Base-by-base conservation (phyloP, 2,329 filamentous ascomycete species). In the Thelonectria blattea region DNA sequence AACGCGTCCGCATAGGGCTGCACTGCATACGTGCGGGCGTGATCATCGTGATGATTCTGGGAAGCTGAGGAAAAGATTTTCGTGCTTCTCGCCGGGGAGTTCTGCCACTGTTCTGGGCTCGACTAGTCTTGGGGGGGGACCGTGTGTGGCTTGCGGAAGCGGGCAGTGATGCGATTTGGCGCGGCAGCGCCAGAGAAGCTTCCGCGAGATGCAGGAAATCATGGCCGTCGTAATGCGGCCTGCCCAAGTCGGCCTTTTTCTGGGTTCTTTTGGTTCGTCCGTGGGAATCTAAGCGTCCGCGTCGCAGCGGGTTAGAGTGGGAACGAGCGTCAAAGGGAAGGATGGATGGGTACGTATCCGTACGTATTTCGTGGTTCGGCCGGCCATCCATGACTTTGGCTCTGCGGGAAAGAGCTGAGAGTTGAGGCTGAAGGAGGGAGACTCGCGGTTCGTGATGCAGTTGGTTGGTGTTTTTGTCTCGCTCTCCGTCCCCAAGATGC, bases 181-280 rank as follows among this genome's bases (percentile, higher is more conserved):
- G 56, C 53, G 53, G 45, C 45, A 32, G 55, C 24, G 32, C 43
- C 49, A 46, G 32, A 46, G 27, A 39, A 50, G 18, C 50, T 46
- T 22, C 12, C 10, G 46, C 42, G 37, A 54, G 24, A 22, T 32
- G 34, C 24, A 22, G 41, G 27, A 30, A 18, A 39, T 30, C 27
- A 24, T 50, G 52, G 47, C 47, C 47, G 42, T 52, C 22, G 45
- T 56, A 50, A 42, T 46, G 46, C 56, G 45, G 51, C 56, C 57
- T 52, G 52, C 47, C 55, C 41, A 60, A 43, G 46, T 30, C 27
- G 27, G 27, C 27, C 27, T 30, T 30, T 30, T 30, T 30, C 27
- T 30, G 27, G 27, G 5, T 30, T 30, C 15, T 32, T 20, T 30
- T 43, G 51, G 27, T 58, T 48, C 50, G 27, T 24, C 52, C 47